Base-by-base conservation (phyloP, 768 basidiomycete genomes). In the Phylloporus sp. region DNA sequence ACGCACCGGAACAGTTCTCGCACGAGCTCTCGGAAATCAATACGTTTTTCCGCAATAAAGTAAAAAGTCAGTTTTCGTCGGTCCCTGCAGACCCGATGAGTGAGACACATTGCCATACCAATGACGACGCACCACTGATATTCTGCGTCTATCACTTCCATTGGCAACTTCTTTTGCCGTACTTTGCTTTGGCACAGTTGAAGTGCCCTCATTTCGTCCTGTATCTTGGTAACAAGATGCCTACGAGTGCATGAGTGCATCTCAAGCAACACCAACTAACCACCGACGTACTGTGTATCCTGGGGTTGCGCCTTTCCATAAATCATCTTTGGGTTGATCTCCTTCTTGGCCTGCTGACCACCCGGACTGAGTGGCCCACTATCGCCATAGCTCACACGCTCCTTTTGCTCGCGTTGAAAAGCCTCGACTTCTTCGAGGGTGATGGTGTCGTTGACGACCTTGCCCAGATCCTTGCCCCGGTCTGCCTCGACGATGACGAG, bases 101-200 rank as follows among this genome's bases (percentile, higher is more conserved):
- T 38, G 39, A 55, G 27, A 24, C 20, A 50, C 31, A 27, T 39
- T 45, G 38, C n/a, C 49, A 24, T 20, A 38, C 11, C 15, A 50
- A 40, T 1, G 13, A 32, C 23, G 6, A 73, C 87, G 26, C 50
- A 94, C 94, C 94, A 98, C 66, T 99, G 95, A 73, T 95, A 99
- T 72, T 98, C 95, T 28, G 95, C 95, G 70, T 97, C 95, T 44
- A 97, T 85, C 52, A 99, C 94, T 70, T 97, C 92, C 95, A 99
- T 99, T 16, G 94, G 94, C 64, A 97, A 73, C 66, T 93, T 93
- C 74, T 95, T 90, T 68, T 93, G 91, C 47, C 85, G 77, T 13
- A 97, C 95, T 70, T 97, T 97, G 54, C 77, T 89, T 69, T 92
- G 84, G 60, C 95, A 97, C 49, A 97, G 74, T 62, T 90, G 85